These are phyloP conservation scores for Zea luxurians DNA, from an alignment of 176 grass and related monocot species.

Conservation along the genomic window DNA sequence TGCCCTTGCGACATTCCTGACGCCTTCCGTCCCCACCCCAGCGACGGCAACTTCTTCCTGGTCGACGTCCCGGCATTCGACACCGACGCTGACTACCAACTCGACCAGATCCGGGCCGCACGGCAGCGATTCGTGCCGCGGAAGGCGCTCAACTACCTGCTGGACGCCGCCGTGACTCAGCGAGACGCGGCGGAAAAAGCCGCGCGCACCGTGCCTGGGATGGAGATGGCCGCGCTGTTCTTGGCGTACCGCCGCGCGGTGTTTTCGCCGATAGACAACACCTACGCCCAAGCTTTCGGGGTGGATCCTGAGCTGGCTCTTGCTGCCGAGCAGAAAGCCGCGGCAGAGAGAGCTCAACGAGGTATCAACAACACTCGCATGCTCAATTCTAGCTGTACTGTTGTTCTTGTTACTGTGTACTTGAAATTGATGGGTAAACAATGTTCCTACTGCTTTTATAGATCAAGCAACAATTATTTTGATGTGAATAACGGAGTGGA, in stretches of 20 bases:
- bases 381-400: conserved; percentile 28
- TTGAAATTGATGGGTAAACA: conserved; percentile 11
- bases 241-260: conserved; percentile 54
- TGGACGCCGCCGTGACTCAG: conserved; percentile 46
- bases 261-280: conserved; percentile 58
- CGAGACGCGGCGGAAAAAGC: conserved; percentile 27
- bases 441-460: conserved; percentile 5
- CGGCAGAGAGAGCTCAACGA: conserved; percentile 59
- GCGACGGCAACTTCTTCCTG: conserved; percentile 47
- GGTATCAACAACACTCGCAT: conserved; percentile 73
- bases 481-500: conserved; percentile 1
- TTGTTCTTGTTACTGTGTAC: conserved; percentile 35
- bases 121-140: conserved; percentile 52
- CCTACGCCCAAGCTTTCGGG: conserved; percentile 86
- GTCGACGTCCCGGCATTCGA: conserved; percentile 82
- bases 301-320: conserved; percentile 42
- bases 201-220: conserved; percentile 15
- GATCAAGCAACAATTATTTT: background rate
- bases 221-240: conserved; percentile 57
- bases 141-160: conserved; percentile 39
- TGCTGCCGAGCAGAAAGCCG: conserved; percentile 18
- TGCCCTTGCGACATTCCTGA: conserved; percentile 57
- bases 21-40: conserved; percentile 46
- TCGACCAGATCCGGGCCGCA: conserved; percentile 50
- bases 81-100: conserved; percentile 65